Conservation (phyloP, 75 land plant genomes). For the Adiantum capillusveneris region DNA sequence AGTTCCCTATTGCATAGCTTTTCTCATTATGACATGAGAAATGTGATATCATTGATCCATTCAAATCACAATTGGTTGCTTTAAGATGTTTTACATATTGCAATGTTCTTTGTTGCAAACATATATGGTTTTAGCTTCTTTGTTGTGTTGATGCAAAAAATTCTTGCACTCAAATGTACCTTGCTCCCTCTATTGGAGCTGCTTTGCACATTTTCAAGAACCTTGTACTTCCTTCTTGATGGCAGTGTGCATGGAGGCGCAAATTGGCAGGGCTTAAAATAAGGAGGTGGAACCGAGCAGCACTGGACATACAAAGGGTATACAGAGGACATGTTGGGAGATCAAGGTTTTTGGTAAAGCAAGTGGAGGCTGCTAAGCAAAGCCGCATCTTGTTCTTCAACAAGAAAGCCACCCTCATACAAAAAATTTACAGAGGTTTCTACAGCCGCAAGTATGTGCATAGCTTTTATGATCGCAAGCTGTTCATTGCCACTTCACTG, state of each 20-base stretch:
- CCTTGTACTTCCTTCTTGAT: too few relatives aligned
- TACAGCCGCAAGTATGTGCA: slow-evolving; percentile 24
- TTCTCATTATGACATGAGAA: too few relatives aligned
- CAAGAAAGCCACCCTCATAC: slow-evolving; percentile 17
- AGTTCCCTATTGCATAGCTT: too few relatives aligned
- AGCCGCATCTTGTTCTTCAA: slow-evolving; percentile 21
- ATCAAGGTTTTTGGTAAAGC: neutral
- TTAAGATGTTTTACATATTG: too few relatives aligned
- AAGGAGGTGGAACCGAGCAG: slow-evolving; percentile 16
- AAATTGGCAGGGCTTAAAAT: slow-evolving; percentile 3
- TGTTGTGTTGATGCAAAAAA: too few relatives aligned
- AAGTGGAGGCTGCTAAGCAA: slow-evolving; percentile 5
- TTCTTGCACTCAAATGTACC: too few relatives aligned
- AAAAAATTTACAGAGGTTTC: slow-evolving; percentile 17
- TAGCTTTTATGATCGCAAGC: slow-evolving; percentile 18
- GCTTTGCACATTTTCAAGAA: too few relatives aligned
- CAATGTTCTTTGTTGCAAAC: too few relatives aligned
- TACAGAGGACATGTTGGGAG: slow-evolving; percentile 31
- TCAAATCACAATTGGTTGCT: too few relatives aligned
- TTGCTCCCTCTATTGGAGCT: too few relatives aligned
- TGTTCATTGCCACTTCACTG: slow-evolving; percentile 7
- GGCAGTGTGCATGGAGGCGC: slow-evolving; percentile 18
- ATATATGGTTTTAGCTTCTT: too few relatives aligned
- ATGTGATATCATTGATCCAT: too few relatives aligned
- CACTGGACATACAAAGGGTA: slow-evolving; percentile 22